These are phyloP conservation scores for Coniella lustricola DNA, from an alignment of 2,329 filamentous ascomycete genomes.

Conservation along the genomic window DNA sequence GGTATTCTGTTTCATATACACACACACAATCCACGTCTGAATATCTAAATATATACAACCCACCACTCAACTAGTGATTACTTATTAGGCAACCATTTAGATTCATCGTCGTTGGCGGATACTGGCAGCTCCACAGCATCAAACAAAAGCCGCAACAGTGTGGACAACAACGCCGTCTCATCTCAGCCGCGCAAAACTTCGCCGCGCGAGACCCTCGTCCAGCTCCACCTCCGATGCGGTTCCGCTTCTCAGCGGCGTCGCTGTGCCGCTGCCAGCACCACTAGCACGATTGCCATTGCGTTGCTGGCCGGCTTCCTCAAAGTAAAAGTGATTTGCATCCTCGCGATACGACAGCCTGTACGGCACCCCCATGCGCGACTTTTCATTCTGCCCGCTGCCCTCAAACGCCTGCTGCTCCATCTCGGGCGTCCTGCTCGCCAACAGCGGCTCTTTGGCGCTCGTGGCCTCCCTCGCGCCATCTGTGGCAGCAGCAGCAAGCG, in stretches of 20 bases:
- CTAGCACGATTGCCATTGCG: too few species aligned
- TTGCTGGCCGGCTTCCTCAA: conserved; percentile 29
- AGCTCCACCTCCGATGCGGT: neutral
- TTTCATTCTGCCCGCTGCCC: conserved; percentile 17
- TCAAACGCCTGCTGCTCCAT: neutral
- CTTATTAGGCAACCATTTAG: too few species aligned
- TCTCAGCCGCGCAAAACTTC: neutral
- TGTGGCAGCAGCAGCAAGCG: too few species aligned
- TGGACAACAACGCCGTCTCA: too few species aligned
- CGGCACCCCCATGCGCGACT: conserved; percentile 29
- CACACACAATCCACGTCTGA: too few species aligned
- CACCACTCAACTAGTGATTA: too few species aligned
- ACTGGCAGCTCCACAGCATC: too few species aligned
- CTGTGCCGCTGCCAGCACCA: neutral
- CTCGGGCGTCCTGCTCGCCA: conserved; percentile 24
- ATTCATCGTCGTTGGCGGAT: too few species aligned
- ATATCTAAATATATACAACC: too few species aligned
- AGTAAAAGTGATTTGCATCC: conserved; percentile 35
- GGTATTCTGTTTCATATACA: too few species aligned
- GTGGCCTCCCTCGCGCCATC: conserved; percentile 17
- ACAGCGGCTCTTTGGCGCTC: conserved; percentile 33
- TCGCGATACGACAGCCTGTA: conserved; percentile 35
- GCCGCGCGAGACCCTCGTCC: neutral
- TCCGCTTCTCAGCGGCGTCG: neutral
- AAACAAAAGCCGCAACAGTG: too few species aligned